Evolutionary conservation across 176 grass and related monocot genomes (phyloP).

Genomic region (Panicum miliaceum): DNA sequence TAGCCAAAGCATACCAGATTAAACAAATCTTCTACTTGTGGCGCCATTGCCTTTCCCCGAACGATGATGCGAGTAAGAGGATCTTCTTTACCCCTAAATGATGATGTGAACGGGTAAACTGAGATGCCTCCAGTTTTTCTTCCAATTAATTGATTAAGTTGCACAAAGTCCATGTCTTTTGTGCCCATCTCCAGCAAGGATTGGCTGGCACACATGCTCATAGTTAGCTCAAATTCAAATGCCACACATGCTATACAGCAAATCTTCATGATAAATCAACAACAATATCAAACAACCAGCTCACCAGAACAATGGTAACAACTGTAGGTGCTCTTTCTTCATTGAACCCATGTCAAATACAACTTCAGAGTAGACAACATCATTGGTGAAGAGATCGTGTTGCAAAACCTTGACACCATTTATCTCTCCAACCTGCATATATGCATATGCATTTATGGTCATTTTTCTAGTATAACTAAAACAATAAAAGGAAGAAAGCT

Average conservation of each 20-base stretch:
- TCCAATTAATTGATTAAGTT: constrained; percentile 97
- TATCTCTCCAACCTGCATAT: constrained; percentile 89
- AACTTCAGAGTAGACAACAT: constrained; percentile 89
- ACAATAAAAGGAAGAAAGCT: constrained; percentile 23
- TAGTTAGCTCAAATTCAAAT: constrained; percentile 39
- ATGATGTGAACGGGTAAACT: constrained; percentile 96
- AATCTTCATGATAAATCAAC: constrained; percentile 33
- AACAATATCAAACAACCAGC: constrained; percentile 31
- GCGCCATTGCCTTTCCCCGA: constrained; percentile 87
- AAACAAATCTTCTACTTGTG: constrained; percentile 85
- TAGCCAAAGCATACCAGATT: constrained; percentile 70
- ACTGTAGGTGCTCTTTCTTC: constrained; percentile 91
- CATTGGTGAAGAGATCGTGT: constrained; percentile 99
- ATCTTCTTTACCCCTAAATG: constrained; percentile 78
- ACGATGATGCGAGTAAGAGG: constrained; percentile 85
- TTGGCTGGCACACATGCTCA: constrained; percentile 66
- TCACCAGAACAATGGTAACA: constrained; percentile 97
- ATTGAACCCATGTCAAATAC: constrained; percentile 93
- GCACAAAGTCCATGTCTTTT: constrained; percentile 99
- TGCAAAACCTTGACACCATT: constrained; percentile 94
- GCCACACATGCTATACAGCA: neutral
- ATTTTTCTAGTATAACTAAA: constrained; percentile 24
- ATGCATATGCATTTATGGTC: constrained; percentile 42
- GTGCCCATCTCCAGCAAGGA: constrained; percentile 99
- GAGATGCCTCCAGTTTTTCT: constrained; percentile 99